Evolutionary conservation across 495 filamentous ascomycete species (phyloP).

Genomic region (Tuber melanosporum): DNA sequence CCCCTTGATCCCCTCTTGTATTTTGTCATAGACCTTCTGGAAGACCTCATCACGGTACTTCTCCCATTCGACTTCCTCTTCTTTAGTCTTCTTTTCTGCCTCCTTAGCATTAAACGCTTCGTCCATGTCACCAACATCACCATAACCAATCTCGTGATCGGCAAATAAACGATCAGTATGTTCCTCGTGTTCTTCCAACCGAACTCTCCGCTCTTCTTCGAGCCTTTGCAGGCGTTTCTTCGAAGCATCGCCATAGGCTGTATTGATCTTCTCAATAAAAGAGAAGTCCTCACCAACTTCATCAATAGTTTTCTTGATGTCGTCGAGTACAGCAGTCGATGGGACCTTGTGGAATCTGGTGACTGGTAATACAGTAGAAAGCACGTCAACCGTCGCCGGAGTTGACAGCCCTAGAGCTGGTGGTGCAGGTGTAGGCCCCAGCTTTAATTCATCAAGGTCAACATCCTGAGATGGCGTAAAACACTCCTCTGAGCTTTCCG

Average conservation of each 20-base stretch:
- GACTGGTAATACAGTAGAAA: constrained; percentile 17
- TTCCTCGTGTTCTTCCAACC: constrained; percentile 32
- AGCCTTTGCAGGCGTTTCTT: constrained; percentile 25
- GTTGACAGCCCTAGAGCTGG: constrained; percentile 4
- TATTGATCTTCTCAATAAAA: constrained; percentile 35
- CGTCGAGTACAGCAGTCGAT: constrained; percentile 26
- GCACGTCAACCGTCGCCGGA: constrained; percentile 4
- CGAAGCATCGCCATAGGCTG: constrained; percentile 21
- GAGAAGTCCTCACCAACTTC: constrained; percentile 37
- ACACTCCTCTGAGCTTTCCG: constrained; percentile 12
- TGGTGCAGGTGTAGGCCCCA: neutral
- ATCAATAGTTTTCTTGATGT: constrained; percentile 24
- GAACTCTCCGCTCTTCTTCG: constrained; percentile 23
- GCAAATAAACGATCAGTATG: constrained; percentile 31
- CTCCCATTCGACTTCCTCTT: constrained; percentile 36
- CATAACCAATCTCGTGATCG: constrained; percentile 37
- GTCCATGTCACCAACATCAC: constrained; percentile 38
- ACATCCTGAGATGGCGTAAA: neutral
- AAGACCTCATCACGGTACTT: constrained; percentile 37
- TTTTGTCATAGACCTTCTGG: constrained; percentile 34
- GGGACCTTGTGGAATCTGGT: constrained; percentile 12
- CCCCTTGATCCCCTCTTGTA: constrained; percentile 38
- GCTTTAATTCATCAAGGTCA: constrained; percentile 5
- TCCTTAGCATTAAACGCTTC: constrained; percentile 33
- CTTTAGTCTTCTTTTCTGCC: constrained; percentile 24